These are phyloP conservation scores for Suillus lakei DNA, from an alignment of 768 basidiomycete species.

Conservation along the genomic window DNA sequence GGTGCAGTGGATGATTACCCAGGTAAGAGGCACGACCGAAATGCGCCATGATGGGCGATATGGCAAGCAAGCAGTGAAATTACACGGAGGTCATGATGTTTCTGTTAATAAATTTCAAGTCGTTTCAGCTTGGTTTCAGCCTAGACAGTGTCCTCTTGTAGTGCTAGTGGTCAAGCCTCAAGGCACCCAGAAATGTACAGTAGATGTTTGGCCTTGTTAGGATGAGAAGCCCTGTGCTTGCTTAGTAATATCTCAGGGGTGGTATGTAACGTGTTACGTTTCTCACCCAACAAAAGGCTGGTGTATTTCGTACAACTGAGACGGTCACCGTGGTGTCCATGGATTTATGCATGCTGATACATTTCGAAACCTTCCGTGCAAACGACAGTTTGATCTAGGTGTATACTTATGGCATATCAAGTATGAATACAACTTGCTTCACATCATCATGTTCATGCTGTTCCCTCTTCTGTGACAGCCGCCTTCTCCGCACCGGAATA, in stretches of 20 bases:
- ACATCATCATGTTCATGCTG: neutral
- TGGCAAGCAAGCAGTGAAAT: conserved; percentile 15
- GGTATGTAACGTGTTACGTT: too few species aligned
- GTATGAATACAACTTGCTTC: neutral
- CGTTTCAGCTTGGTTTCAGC: neutral
- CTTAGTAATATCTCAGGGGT: neutral
- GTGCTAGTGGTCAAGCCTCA: neutral
- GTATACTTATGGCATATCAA: neutral
- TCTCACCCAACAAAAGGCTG: too few species aligned
- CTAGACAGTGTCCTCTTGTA: conserved; percentile 9
- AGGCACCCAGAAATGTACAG: neutral
- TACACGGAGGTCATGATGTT: conserved; percentile 24
- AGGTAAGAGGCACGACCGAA: conserved; percentile 12
- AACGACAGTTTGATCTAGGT: neutral
- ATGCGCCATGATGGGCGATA: conserved; percentile 19
- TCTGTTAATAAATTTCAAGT: neutral
- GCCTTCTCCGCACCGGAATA: neutral
- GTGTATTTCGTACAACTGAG: too few species aligned
- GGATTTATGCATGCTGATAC: neutral
- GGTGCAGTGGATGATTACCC: conserved; percentile 6
- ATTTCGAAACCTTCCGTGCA: neutral
- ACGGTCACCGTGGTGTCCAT: neutral
- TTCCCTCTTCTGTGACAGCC: neutral
- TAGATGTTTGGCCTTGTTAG: conserved; percentile 26
- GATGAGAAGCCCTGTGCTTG: conserved; percentile 2